Conservation (phyloP, 345 rosid genomes). For the Linum tenue region DNA sequence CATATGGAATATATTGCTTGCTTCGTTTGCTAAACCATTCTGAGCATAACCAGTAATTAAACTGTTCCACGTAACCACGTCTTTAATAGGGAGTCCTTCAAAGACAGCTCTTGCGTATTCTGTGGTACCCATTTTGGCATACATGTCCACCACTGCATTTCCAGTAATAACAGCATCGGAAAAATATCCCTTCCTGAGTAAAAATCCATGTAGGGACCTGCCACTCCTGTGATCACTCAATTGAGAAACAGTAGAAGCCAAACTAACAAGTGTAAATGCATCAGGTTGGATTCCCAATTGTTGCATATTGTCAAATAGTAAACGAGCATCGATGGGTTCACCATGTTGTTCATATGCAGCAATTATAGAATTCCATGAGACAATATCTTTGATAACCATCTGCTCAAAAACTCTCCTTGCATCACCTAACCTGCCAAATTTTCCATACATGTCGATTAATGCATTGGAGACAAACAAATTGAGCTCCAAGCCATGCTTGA, state of each 20-base stretch:
- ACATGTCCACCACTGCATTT: constrained; percentile 70
- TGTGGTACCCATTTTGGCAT: constrained; percentile 65
- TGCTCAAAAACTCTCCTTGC: constrained; percentile 49
- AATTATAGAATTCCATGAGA: constrained; percentile 84
- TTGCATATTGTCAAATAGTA: constrained; percentile 54
- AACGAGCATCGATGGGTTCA: constrained; percentile 46
- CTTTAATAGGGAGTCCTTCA: constrained; percentile 46
- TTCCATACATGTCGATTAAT: constrained; percentile 75
- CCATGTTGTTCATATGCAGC: constrained; percentile 53
- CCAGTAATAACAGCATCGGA: constrained; percentile 49
- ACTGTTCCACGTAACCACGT: constrained; percentile 83
- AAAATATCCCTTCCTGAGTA: constrained; percentile 39
- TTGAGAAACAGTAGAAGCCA: constrained; percentile 56
- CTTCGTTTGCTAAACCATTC: constrained; percentile 54
- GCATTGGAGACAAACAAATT: constrained; percentile 59
- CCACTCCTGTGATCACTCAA: constrained; percentile 48
- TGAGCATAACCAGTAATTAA: constrained; percentile 74
- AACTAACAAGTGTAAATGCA: constrained; percentile 55
- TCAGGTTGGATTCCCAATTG: constrained; percentile 45
- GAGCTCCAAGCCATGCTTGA: constrained; percentile 36
- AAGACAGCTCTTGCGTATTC: constrained; percentile 63
- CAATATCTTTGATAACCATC: constrained; percentile 41
- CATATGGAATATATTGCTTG: constrained; percentile 35
- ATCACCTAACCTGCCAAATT: constrained; percentile 49
- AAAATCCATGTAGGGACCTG: constrained; percentile 56